phyloP scores from a whole-genome alignment of 441 rosid genomes.

The Raphanus hybrid region DNA sequence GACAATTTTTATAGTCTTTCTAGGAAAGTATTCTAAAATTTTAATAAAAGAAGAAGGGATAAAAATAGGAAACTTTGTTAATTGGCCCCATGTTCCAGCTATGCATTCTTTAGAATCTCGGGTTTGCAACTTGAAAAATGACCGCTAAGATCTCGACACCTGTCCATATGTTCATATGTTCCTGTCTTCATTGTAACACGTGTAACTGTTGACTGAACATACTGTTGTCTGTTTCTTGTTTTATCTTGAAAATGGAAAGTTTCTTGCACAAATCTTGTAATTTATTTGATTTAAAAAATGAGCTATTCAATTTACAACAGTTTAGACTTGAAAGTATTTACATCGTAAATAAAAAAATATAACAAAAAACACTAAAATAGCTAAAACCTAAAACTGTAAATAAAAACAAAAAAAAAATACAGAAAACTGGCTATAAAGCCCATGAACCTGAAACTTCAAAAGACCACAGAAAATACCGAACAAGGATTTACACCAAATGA shows the following conservation, averaged over 20 bases:
- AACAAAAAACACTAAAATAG: neutral
- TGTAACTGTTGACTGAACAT: conserved; percentile 32
- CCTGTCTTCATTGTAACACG: conserved; percentile 11
- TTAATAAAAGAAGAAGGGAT: neutral
- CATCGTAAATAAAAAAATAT: neutral
- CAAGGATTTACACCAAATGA: neutral
- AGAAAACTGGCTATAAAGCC: neutral
- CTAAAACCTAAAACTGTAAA: neutral
- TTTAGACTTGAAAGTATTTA: neutral
- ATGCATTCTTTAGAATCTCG: conserved; percentile 28
- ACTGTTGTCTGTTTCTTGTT: conserved; percentile 30
- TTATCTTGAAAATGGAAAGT: conserved; percentile 21
- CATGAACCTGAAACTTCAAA: neutral
- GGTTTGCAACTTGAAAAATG: neutral
- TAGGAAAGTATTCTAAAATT: neutral
- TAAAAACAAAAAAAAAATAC: neutral
- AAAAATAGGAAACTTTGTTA: neutral
- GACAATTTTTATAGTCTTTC: neutral
- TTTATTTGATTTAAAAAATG: neutral
- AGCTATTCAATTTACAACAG: neutral
- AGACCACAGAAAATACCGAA: neutral
- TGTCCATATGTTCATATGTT: neutral
- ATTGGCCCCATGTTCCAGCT: conserved; percentile 9
- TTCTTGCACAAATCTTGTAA: neutral
- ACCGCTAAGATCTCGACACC: conserved; percentile 1